Conservation (phyloP, 169 alveolate genomes). For the Besnoitia besnoiti region DNA sequence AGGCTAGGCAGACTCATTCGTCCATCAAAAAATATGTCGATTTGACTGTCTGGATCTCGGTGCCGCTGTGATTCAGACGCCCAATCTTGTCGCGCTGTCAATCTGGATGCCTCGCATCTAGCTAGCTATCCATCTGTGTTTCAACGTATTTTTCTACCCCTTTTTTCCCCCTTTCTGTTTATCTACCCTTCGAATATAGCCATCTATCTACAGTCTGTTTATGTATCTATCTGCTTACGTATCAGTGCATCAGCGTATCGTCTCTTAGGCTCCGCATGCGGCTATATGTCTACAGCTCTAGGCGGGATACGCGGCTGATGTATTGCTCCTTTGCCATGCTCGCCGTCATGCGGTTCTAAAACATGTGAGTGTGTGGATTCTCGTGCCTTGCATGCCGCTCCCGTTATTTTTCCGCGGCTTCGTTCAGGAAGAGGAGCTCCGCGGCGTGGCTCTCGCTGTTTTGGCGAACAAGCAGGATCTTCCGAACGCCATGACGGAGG, state of each 20-base stretch:
- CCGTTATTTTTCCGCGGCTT: not conserved
- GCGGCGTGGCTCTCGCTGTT: constrained; percentile 92
- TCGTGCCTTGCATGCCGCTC: no score
- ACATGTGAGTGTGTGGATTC: no score
- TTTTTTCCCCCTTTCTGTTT: not conserved
- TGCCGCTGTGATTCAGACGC: no score
- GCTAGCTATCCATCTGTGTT: not conserved
- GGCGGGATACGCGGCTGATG: no score
- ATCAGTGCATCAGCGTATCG: not conserved
- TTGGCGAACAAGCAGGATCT: constrained; percentile 97
- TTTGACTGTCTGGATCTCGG: no score
- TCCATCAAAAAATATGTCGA: no score
- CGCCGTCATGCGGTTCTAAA: no score
- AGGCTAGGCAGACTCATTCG: no score
- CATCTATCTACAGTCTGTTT: not conserved
- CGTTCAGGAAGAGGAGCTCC: constrained; percentile 90
- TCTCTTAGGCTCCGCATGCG: not conserved
- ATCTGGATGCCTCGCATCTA: no score
- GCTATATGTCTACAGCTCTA: no score
- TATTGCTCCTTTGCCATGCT: no score
- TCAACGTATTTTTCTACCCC: not conserved
- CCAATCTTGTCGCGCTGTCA: no score
- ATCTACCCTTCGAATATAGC: not conserved
- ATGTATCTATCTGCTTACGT: not conserved
- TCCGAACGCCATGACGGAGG: constrained; percentile 90